Percentiles rank a stretch among this genome's conserved stretches.
phyloP scores from a whole-genome alignment of 805 yeast species.

The Saturnispora hagleri region DNA sequence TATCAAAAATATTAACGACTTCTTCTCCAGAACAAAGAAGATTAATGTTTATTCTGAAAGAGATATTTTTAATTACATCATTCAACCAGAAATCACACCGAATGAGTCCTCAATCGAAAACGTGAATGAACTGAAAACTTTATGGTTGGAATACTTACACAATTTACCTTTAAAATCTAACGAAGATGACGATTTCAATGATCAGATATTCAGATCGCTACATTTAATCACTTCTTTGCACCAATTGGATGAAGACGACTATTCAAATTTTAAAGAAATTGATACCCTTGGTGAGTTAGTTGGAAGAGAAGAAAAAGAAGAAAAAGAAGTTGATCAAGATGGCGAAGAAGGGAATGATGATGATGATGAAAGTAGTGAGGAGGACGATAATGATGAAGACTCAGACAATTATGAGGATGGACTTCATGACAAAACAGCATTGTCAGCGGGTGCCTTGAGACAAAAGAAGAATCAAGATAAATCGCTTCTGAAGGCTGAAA shows the following conservation, averaged over 20 bases:
- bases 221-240: constrained; percentile 73
- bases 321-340: constrained; percentile 23
- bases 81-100: constrained; percentile 26
- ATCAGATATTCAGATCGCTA: constrained; percentile 77
- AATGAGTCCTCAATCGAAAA: constrained; percentile 27
- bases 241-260: constrained; percentile 85
- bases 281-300: constrained; percentile 64
- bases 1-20: constrained; percentile 89
- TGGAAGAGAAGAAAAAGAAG: constrained; percentile 23
- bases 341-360: constrained; percentile 25
- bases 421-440: constrained; percentile 21
- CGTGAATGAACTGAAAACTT: background rate
- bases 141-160: constrained; percentile 29
- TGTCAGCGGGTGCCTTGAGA: constrained; percentile 25
- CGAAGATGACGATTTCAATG: constrained; percentile 51
- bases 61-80: constrained; percentile 68
- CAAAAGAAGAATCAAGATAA: constrained; percentile 79
- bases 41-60: constrained; percentile 78
- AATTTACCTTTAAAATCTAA: constrained; percentile 49
- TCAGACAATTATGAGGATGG: constrained; percentile 26
- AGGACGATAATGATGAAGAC: constrained; percentile 21
- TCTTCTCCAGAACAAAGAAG: constrained; percentile 60
- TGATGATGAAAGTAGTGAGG: constrained; percentile 19
- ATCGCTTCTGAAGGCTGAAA: constrained; percentile 66
- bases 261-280: constrained; percentile 64